Evolutionary conservation across 2,329 filamentous ascomycete species (phyloP).

Genomic region (Chaetomium sp.): DNA sequence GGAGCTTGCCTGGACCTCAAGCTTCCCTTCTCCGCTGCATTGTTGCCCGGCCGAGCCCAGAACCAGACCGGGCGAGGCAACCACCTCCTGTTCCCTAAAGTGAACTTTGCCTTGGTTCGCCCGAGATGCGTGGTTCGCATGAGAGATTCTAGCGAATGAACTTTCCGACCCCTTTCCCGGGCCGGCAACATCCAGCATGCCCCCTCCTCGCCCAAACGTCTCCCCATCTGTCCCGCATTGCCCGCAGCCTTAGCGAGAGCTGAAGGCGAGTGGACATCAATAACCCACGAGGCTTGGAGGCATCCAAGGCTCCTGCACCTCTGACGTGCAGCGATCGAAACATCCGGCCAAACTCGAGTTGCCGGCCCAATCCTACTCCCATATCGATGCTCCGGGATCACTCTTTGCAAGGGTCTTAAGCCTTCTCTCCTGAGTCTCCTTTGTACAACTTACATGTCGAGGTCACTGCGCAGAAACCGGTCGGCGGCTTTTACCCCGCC

Average conservation of each 20-base stretch:
- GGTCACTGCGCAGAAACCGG: neutral
- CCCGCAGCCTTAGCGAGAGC: no score
- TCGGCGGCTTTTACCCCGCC: neutral
- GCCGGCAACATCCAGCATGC: no score
- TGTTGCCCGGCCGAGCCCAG: conserved; percentile 7
- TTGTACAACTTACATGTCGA: neutral
- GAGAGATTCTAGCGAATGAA: no score
- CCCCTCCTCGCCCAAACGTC: no score
- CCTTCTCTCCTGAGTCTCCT: no score
- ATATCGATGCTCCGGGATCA: no score
- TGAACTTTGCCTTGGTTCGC: neutral
- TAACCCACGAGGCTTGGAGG: neutral
- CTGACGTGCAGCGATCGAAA: neutral
- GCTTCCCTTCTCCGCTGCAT: neutral
- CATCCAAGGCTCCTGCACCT: neutral
- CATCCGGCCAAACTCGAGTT: neutral
- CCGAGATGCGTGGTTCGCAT: no score
- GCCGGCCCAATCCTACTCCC: neutral
- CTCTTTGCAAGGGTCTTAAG: no score
- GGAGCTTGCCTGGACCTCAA: neutral
- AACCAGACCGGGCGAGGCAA: neutral
- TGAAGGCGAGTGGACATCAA: no score
- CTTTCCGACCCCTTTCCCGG: no score
- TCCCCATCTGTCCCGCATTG: no score
- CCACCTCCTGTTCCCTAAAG: neutral